These are phyloP conservation scores for Kluyveromyces nonfermentans DNA, from an alignment of 805 yeast species.

Conservation along the genomic window DNA sequence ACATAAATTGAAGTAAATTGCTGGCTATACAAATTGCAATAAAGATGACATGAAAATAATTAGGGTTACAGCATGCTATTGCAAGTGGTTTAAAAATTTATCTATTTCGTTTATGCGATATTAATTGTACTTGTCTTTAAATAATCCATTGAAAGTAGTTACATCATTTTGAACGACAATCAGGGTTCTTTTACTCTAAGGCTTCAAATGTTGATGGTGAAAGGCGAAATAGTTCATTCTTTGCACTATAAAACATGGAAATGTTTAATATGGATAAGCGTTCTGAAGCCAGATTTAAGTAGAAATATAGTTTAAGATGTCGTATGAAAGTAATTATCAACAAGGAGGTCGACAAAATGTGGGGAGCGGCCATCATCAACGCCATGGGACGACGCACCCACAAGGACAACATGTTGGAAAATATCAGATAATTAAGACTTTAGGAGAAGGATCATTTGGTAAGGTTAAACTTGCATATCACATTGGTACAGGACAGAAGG, in stretches of 20 bases:
- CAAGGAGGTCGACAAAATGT: not conserved
- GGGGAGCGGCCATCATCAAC: conserved; percentile 17
- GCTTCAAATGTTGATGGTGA: too few species aligned
- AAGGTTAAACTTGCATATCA: conserved; percentile 90
- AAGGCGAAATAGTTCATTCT: not conserved
- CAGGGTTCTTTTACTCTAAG: too few species aligned
- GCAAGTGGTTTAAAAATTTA: too few species aligned
- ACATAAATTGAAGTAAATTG: too few species aligned
- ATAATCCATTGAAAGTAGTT: too few species aligned
- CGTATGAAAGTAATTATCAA: not conserved
- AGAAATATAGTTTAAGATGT: not conserved
- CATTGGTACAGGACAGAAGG: conserved; percentile 81
- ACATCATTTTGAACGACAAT: too few species aligned
- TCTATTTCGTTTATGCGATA: too few species aligned
- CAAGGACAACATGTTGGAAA: conserved; percentile 63
- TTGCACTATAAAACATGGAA: not conserved
- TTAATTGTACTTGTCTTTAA: too few species aligned
- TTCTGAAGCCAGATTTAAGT: not conserved
- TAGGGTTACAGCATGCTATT: too few species aligned
- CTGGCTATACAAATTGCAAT: too few species aligned
- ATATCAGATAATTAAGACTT: conserved; percentile 83
- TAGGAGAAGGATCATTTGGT: conserved; percentile 96
- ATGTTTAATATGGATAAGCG: not conserved
- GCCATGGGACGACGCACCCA: conserved; percentile 16
- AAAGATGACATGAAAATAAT: too few species aligned